Evolutionary conservation across 2,329 filamentous ascomycete genomes (phyloP), one percentile per base, ranked within the genome.

Genomic region (Lachnellula subtilissima): DNA sequence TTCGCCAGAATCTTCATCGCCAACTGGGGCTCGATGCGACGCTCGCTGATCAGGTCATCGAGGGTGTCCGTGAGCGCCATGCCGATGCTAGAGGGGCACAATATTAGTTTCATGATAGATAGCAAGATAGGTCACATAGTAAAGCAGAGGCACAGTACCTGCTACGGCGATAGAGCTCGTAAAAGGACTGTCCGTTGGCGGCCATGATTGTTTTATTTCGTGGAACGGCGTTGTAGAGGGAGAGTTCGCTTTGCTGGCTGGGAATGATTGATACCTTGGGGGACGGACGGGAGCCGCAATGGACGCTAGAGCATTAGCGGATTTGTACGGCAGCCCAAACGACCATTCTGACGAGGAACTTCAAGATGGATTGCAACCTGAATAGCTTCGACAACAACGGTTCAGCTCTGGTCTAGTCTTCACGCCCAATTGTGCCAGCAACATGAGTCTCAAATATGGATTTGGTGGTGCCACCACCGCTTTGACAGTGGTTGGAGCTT

Each of bases 1-100:
- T 96, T 95, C 65, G 86, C 85, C 59, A 99, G 83, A 62, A 99
- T 95, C 81, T 96, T 96, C 91, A 99, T 97, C 50, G 94, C 94
- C 46, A 99, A 84, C 77, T 99, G 94, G 28, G 94, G 94, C 75
- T 97, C 93, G 76, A 99, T 97, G 64, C 90, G 89, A 69, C 91
- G 87, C 65, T 93, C 88, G 71, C 89, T 93, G 75, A 99, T 97
- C 65, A 99, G 81, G 69, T 96, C 91, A 76, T 99, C 94, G 68
- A 99, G 91, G 54, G 92, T 96, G 75, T 99, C 95, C 53, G 93
- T 97, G 68, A 99, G 82, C 56, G 93, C 87, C 69, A 91, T 82
- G 66, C 94, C 94, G 77, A 99, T 91, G 75, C 94, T 99, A 73
- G 58, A 62, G 55, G 57, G n/a, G 64, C 58, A 63, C 64, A 53